Conservation (phyloP, 768 basidiomycete species). For the Boletus tomentosulus region DNA sequence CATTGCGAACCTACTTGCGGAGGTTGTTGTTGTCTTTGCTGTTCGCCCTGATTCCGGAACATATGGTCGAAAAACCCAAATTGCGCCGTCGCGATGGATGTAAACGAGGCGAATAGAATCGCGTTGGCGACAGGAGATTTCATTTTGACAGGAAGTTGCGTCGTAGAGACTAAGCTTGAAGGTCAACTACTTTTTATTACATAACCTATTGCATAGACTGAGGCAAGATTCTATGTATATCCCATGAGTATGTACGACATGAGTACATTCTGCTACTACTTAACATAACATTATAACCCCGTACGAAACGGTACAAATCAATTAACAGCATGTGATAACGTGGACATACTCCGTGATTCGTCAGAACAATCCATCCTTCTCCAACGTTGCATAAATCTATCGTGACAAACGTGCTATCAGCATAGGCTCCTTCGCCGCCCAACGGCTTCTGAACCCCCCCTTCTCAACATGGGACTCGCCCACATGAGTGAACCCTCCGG, state of each 20-base stretch:
- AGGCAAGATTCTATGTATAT: neutral
- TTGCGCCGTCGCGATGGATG: slow-evolving; percentile 50
- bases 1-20: slow-evolving; percentile 52
- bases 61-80: slow-evolving; percentile 79
- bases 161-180: neutral
- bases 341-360: slow-evolving; percentile 22
- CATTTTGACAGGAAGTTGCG: slow-evolving; percentile 9
- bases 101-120: slow-evolving; percentile 17
- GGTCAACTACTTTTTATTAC: neutral
- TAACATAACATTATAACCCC: slow-evolving; percentile 30
- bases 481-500: neutral
- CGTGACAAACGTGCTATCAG: neutral
- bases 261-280: neutral
- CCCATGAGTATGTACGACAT: too few relatives aligned
- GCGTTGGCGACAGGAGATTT: slow-evolving; percentile 2
- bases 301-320: slow-evolving; percentile 28
- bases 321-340: slow-evolving; percentile 29
- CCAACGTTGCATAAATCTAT: slow-evolving; percentile 2
- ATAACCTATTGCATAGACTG: neutral
- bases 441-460: neutral
- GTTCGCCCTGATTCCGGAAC: slow-evolving; percentile 52
- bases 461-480: neutral
- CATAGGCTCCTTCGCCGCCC: neutral
- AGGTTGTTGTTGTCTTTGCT: slow-evolving; percentile 50
- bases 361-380: slow-evolving; percentile 1